A percentile compares a stretch with the other conserved stretches of the same genome.
These are phyloP conservation scores for Cryptomeria japonica DNA, from an alignment of 75 land plant species.

Conservation along the genomic window DNA sequence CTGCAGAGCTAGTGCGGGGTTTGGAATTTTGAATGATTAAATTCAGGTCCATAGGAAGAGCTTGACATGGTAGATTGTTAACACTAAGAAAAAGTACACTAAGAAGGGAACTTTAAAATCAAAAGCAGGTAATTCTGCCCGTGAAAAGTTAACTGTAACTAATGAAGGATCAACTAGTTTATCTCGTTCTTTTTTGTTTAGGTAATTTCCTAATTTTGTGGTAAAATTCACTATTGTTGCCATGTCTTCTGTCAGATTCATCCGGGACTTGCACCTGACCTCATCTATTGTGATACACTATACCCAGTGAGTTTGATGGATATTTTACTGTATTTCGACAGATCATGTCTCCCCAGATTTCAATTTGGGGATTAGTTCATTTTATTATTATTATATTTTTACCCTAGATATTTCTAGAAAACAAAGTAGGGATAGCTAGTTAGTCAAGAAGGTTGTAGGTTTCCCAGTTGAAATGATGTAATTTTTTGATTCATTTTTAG, in stretches of 20 bases:
- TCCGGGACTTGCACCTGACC: neutral
- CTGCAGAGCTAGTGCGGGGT: neutral
- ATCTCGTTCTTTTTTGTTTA: neutral
- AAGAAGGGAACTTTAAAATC: neutral
- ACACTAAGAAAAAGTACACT: neutral
- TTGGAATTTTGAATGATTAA: neutral
- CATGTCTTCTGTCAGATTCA: neutral
- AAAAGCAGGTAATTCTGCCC: neutral
- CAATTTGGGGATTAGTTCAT: too few relatives aligned
- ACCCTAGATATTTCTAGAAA: neutral
- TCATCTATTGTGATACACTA: neutral
- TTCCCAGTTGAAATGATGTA: neutral
- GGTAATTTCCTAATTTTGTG: neutral
- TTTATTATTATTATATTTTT: neutral
- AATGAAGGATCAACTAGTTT: neutral
- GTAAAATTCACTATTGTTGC: neutral
- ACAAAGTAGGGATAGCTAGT: neutral
- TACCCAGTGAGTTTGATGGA: neutral
- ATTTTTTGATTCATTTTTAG: neutral
- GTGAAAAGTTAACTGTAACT: neutral
- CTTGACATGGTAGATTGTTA: neutral
- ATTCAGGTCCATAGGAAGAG: neutral
- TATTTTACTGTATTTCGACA: too few relatives aligned
- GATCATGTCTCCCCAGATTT: too few relatives aligned
- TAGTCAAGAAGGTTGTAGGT: neutral